phyloP scores from a whole-genome alignment of 805 yeast genomes.

The Candida loeiensis region DNA sequence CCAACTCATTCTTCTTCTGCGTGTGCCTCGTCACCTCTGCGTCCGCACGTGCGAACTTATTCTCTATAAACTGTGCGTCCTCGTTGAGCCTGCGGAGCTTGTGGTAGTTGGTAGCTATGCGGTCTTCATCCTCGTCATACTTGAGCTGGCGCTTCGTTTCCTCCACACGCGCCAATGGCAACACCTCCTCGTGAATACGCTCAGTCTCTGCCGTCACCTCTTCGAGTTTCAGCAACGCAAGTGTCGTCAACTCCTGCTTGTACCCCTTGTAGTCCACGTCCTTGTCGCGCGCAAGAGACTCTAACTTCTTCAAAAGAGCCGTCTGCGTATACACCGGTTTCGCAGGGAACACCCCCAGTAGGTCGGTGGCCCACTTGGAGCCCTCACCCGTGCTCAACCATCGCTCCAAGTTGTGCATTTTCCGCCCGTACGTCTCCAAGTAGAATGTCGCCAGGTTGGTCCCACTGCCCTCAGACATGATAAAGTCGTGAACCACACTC shows the following conservation, averaged over 20 bases:
- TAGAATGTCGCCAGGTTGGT: slow-evolving; percentile 16
- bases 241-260: slow-evolving; percentile 27
- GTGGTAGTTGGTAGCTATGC: slow-evolving; percentile 29
- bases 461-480: slow-evolving; percentile 20
- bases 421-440: slow-evolving; percentile 25
- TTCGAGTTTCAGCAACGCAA: slow-evolving; percentile 20
- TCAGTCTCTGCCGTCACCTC: slow-evolving; percentile 18
- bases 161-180: slow-evolving; percentile 21
- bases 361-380: slow-evolving; percentile 12
- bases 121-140: slow-evolving; percentile 32
- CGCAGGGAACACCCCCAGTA: slow-evolving; percentile 20
- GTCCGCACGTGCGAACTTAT: slow-evolving; percentile 31
- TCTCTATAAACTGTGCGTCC: slow-evolving; percentile 30
- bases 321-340: slow-evolving; percentile 21
- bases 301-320: slow-evolving; percentile 20
- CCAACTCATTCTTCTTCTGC: slow-evolving; percentile 15
- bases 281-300: neutral
- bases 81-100: slow-evolving; percentile 35
- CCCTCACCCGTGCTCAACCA: slow-evolving; percentile 21
- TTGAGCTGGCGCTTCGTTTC: slow-evolving; percentile 32
- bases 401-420: slow-evolving; percentile 20
- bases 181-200: slow-evolving; percentile 11
- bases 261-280: slow-evolving; percentile 24
- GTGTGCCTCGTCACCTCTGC: slow-evolving; percentile 22
- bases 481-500: slow-evolving; percentile 25